phyloP scores from a whole-genome alignment of 2,329 filamentous ascomycete genomes.

The Neonectria punicea region DNA sequence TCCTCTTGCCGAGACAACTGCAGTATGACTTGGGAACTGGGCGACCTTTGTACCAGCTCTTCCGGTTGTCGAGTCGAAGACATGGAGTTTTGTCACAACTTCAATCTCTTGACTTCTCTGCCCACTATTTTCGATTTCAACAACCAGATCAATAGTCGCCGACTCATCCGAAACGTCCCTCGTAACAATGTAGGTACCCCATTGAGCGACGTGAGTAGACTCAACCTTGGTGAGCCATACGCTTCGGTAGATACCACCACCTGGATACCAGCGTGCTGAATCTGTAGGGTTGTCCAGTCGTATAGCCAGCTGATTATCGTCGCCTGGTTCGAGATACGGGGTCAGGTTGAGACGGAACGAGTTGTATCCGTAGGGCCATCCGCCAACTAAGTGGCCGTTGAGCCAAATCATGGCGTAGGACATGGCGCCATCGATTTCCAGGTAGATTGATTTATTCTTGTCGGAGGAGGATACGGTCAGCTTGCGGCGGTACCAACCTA shows the following conservation, averaged over 20 bases:
- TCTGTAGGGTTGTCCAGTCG: constrained; percentile 61
- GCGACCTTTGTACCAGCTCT: constrained; percentile 44
- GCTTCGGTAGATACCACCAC: constrained; percentile 64
- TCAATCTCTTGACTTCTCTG: constrained; percentile 46
- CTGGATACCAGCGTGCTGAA: constrained; percentile 65
- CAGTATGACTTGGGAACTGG: constrained; percentile 43
- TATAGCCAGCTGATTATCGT: constrained; percentile 58
- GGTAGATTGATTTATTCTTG: constrained; percentile 51
- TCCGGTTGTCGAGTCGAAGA: constrained; percentile 48
- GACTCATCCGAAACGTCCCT: constrained; percentile 55
- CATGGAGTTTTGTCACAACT: constrained; percentile 54
- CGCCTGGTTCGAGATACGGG: constrained; percentile 49
- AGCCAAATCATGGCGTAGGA: constrained; percentile 63
- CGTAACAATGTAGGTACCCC: constrained; percentile 61
- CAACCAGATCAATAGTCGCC: constrained; percentile 56
- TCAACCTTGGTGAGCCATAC: constrained; percentile 63
- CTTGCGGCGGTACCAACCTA: constrained; percentile 63
- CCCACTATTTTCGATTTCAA: constrained; percentile 59
- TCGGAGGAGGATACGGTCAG: constrained; percentile 48
- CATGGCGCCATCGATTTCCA: constrained; percentile 64
- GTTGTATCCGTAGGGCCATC: constrained; percentile 63
- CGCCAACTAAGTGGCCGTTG: constrained; percentile 60
- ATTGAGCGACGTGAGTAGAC: constrained; percentile 58
- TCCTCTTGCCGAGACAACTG: constrained; percentile 31
- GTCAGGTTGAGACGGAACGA: constrained; percentile 64